Conservation (phyloP, 148 eudicot genomes). For the Rhododendron mucronatum region DNA sequence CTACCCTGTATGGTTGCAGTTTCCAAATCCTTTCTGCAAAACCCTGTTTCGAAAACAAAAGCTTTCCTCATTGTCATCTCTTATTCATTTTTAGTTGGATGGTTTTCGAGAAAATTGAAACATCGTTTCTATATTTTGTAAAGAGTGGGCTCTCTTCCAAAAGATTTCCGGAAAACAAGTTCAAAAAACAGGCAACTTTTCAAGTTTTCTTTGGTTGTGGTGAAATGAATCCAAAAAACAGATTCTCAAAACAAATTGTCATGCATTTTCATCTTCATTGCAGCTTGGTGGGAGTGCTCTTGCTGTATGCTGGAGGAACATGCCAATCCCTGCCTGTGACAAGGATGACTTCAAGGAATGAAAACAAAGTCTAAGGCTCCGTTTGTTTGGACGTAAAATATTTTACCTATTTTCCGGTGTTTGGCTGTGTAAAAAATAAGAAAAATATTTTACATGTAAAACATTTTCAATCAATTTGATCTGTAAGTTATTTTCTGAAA, state of each 20-base stretch:
- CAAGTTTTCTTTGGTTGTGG: neutral
- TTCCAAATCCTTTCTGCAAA: neutral
- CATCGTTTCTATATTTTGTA: neutral
- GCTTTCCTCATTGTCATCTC: neutral
- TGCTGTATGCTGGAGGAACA: conserved; percentile 95
- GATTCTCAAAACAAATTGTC: neutral
- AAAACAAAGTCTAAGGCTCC: neutral
- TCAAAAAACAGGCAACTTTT: neutral
- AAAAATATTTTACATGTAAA: too few relatives aligned
- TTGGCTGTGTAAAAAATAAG: too few relatives aligned
- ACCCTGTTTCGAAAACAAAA: neutral
- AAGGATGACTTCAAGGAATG: conserved; percentile 95
- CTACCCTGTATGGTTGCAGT: neutral
- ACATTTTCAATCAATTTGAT: too few relatives aligned
- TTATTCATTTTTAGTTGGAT: neutral
- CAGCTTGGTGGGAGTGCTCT: conserved; percentile 99
- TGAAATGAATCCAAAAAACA: neutral
- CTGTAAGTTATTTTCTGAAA: too few relatives aligned
- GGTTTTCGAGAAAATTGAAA: neutral
- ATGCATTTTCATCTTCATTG: conserved; percentile 3
- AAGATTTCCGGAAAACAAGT: neutral
- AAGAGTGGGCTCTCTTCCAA: neutral
- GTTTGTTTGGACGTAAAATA: too few relatives aligned
- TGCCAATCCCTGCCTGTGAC: conserved; percentile 74
- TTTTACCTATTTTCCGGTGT: too few relatives aligned